Conservation (phyloP, 176 grass and related monocot species). For the Urochloa ruziziensis region DNA sequence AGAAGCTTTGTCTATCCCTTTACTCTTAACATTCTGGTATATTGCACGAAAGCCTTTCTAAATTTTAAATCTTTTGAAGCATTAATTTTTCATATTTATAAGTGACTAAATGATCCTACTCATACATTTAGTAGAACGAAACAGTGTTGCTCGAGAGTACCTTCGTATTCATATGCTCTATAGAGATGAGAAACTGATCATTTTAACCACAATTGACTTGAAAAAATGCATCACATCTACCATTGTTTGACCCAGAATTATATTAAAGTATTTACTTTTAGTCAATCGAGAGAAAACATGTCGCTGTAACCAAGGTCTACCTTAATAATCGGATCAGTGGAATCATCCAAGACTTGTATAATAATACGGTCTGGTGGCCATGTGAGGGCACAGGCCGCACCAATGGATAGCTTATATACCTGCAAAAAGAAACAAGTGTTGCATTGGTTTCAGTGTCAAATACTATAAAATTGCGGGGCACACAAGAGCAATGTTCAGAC, state of each 20-base stretch:
- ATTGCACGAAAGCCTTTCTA: not conserved
- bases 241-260: not conserved
- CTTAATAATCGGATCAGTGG: slow-evolving; percentile 67
- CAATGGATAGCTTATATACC: slow-evolving; percentile 75
- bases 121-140: not conserved
- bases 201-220: not conserved
- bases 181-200: not conserved
- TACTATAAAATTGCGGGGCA: not conserved
- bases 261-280: not conserved
- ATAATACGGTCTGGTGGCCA: slow-evolving; percentile 73
- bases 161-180: not conserved
- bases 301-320: slow-evolving; percentile 42
- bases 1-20: not conserved
- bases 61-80: not conserved
- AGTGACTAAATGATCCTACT: not conserved
- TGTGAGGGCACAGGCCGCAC: slow-evolving; percentile 62
- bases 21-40: not conserved
- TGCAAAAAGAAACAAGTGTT: slow-evolving; percentile 34
- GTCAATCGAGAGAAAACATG: slow-evolving; percentile 13
- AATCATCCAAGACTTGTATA: slow-evolving; percentile 82
- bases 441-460: not conserved
- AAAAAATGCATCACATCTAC: not conserved
- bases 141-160: not conserved
- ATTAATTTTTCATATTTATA: not conserved
- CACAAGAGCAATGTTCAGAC: slow-evolving; percentile 22